phyloP scores from a whole-genome alignment of 768 basidiomycete genomes.

The Xerocomellus intermedius region DNA sequence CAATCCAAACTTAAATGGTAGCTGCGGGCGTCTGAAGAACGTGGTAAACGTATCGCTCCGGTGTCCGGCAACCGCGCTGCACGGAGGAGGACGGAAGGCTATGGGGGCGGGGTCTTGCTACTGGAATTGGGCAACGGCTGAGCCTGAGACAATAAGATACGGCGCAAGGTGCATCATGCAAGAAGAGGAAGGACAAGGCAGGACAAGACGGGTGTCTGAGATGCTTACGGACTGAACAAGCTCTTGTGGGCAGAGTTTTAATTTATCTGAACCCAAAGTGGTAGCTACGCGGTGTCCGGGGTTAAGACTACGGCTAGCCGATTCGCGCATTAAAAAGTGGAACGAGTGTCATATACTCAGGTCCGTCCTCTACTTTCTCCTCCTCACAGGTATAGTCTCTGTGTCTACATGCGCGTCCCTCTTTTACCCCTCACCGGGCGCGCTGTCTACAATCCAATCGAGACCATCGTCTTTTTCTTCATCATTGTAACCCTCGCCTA shows the following conservation, averaged over 20 bases:
- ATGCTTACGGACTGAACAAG: background rate
- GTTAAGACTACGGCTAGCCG: conserved; percentile 22
- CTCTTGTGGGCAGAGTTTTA: background rate
- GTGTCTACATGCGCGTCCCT: conserved; percentile 50
- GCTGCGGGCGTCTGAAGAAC: background rate
- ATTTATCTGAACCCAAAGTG: background rate
- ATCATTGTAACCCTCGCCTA: conserved; percentile 90
- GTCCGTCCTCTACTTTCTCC: background rate
- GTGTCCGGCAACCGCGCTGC: too few relatives aligned
- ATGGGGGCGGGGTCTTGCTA: background rate
- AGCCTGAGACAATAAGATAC: background rate
- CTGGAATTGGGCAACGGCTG: too few relatives aligned
- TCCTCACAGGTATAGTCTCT: background rate
- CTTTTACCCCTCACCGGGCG: conserved; percentile 68
- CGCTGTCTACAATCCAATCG: conserved; percentile 76
- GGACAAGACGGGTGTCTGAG: background rate
- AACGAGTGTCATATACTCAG: conserved; percentile 16
- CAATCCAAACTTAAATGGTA: background rate
- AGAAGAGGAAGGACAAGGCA: background rate
- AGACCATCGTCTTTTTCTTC: conserved; percentile 88
- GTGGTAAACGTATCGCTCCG: conserved; percentile 6
- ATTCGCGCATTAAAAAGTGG: conserved; percentile 30
- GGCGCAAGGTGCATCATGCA: background rate
- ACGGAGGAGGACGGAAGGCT: too few relatives aligned
- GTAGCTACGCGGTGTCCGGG: conserved; percentile 22